Conservation (phyloP, 352 stramenopile genomes). For the Phytopythium montanum region DNA sequence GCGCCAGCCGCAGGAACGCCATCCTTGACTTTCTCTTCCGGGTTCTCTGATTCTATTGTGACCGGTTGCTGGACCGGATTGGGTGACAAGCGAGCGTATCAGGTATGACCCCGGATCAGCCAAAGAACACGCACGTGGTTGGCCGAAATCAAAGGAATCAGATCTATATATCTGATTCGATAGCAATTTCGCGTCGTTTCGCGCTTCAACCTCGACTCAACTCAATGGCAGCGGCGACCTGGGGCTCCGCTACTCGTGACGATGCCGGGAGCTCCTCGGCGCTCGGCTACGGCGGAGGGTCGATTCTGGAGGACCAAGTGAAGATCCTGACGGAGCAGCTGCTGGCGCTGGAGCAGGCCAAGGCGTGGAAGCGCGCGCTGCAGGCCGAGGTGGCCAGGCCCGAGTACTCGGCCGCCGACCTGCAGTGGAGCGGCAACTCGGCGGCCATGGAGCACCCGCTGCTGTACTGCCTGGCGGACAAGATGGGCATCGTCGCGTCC, state of each 20-base stretch:
- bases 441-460: slow-evolving; percentile 23
- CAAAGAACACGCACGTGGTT: neutral
- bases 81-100: neutral
- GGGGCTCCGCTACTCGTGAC: neutral
- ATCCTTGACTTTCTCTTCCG: neutral
- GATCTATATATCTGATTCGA: neutral
- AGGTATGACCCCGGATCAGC: neutral
- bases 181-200: neutral
- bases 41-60: neutral
- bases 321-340: slow-evolving; percentile 46
- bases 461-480: slow-evolving; percentile 48
- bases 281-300: slow-evolving; percentile 10
- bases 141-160: neutral
- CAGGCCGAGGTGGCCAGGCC: slow-evolving; percentile 41
- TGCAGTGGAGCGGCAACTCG: slow-evolving; percentile 19
- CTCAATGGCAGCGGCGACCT: neutral
- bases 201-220: neutral
- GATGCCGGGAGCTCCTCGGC: neutral
- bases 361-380: slow-evolving; percentile 52
- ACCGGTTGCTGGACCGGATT: neutral
- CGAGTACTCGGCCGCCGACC: slow-evolving; percentile 42
- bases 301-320: slow-evolving; percentile 44
- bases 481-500: slow-evolving; percentile 41
- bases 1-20: neutral
- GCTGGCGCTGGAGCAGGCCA: slow-evolving; percentile 30